Base-by-base conservation (phyloP, 352 stramenopile species). In the Aphanomyces invadans region DNA sequence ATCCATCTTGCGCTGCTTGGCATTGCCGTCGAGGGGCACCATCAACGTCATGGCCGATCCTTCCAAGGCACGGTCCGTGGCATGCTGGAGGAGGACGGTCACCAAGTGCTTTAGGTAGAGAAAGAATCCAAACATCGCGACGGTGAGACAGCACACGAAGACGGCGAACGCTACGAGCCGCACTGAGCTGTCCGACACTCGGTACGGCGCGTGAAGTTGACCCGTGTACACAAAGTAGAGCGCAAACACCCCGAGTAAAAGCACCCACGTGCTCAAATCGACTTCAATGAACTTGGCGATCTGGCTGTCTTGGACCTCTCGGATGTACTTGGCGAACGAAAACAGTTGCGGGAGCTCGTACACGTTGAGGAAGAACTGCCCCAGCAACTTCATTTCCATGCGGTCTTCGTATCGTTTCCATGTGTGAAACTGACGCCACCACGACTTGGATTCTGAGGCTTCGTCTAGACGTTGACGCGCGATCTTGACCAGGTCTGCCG, bases 271-370 rank as follows among this genome's bases (percentile, higher is more conserved):
- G 4, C 74, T 82, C 21, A 86, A 71, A 31, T 90, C 70, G 5
- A 92, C 80, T 33, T 92, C 81, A 42, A 92, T 89, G 76, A 92
- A 84, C 62, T 92, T 75, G 12, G 76, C 85, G 60, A 92, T 90
- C 64, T 92, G 79, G 68, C 82, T 88, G 19, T 86, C 83, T 72
- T 89, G 83, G 4, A 78, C 83, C 15, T 85, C 78, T 53, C 80
- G 78, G 10, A 91, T 56, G 66, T 91, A 91, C 69, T 91, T 91
- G 65, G 79, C 77, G 65, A 88, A 91, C 17, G 83, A 82, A 21
- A 76, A 69, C 7, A 87, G 71, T 52, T 87, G 71, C 0, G 78
- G 78, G 0, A 87, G 64, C 5, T 73, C 70, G 46, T 82, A 81
- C 4, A 65, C 70, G 5, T 65, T 57, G 11, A 87, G 70, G 46